Conservation (phyloP, 306 rosid genomes). For the Glycine latifolia region DNA sequence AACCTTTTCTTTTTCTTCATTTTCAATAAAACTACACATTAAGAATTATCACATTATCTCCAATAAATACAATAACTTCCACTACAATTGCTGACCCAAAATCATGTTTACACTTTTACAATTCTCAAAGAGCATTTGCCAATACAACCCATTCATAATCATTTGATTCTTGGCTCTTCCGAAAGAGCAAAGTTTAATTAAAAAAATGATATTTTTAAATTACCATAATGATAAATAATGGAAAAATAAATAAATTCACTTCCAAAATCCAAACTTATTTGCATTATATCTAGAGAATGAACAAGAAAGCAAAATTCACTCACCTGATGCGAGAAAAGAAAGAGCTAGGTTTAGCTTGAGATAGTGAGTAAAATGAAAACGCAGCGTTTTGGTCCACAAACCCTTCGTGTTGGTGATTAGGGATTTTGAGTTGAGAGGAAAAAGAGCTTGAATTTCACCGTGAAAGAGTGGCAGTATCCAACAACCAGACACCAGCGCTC, state of each 20-base stretch:
- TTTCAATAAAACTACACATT: not conserved
- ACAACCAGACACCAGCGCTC: conserved; percentile 21
- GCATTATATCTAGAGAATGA: not conserved
- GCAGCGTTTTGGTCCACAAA: conserved; percentile 29
- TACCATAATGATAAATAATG: not conserved
- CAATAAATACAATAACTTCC: conserved; percentile 6
- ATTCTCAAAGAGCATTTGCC: conserved; percentile 41
- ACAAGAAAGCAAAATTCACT: conserved; percentile 34
- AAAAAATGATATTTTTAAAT: not conserved
- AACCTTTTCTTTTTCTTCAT: not conserved
- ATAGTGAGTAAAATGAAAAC: conserved; percentile 39
- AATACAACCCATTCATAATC: conserved; percentile 1
- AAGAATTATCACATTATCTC: conserved; percentile 5
- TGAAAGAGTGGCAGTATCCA: conserved; percentile 2
- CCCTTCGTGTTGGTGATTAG: not conserved
- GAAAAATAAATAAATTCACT: not conserved
- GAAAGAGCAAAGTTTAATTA: not conserved
- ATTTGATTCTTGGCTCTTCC: conserved; percentile 1
- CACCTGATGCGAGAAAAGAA: conserved; percentile 13
- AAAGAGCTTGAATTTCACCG: conserved; percentile 40
- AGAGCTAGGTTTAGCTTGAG: conserved; percentile 21
- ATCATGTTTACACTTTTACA: conserved; percentile 22
- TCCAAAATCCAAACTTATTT: not conserved
- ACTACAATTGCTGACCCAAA: conserved; percentile 28
- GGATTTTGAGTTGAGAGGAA: conserved; percentile 23